Evolutionary conservation across 768 basidiomycete genomes (phyloP).

Genomic region (Macrolepiota albuminosa): DNA sequence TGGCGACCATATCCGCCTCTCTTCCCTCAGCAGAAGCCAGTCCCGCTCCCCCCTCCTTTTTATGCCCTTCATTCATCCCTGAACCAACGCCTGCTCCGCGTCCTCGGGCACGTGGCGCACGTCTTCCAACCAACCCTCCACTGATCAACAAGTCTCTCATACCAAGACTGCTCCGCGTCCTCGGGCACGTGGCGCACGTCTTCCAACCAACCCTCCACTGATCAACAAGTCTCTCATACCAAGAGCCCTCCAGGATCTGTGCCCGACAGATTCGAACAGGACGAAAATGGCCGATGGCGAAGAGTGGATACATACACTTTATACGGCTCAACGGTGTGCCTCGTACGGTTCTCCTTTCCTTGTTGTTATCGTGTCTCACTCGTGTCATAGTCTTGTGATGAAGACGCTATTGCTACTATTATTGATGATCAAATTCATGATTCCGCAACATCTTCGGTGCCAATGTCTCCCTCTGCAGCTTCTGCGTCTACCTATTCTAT

Average conservation of each 20-base stretch:
- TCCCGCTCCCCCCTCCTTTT: conserved; percentile 55
- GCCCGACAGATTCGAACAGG: conserved; percentile 52
- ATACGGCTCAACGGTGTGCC: conserved; percentile 66
- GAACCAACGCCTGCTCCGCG: conserved; percentile 9
- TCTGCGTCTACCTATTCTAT: conserved; percentile 24
- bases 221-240: conserved; percentile 8
- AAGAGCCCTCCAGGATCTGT: conserved; percentile 23
- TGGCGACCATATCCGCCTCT: conserved; percentile 51
- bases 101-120: conserved; percentile 3
- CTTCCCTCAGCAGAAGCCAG: conserved; percentile 40
- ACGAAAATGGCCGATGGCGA: conserved; percentile 55
- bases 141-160: conserved; percentile 6
- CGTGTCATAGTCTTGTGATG: conserved; percentile 19
- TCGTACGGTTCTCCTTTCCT: conserved; percentile 32
- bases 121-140: conserved; percentile 8
- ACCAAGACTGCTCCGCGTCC: not conserved
- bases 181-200: conserved; percentile 5
- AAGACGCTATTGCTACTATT: conserved; percentile 17
- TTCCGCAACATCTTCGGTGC: conserved; percentile 14
- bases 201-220: conserved; percentile 5
- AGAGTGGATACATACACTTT: conserved; percentile 52
- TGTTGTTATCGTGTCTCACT: not conserved
- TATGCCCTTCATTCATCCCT: conserved; percentile 47
- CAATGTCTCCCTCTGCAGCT: conserved; percentile 14
- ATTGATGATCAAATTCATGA: conserved; percentile 31